Evolutionary conservation across 352 stramenopile genomes (phyloP).

Genomic region (Phytophthora sp.): DNA sequence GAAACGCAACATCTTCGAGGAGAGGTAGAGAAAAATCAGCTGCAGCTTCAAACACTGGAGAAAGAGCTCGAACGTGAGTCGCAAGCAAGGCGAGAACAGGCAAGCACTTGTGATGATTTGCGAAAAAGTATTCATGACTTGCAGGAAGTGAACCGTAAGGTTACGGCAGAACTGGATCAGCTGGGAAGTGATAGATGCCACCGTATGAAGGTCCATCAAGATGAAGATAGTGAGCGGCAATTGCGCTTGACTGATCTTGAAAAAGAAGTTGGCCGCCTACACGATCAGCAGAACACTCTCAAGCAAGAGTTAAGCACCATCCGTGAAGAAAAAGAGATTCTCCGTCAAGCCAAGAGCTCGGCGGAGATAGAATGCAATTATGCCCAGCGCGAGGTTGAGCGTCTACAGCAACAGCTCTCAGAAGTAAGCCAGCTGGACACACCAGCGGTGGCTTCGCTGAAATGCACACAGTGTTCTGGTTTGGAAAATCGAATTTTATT

Average conservation of each 20-base stretch:
- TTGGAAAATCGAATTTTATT: slow-evolving; percentile 19
- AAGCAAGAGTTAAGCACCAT: slow-evolving; percentile 21
- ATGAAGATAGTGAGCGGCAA: too few species aligned
- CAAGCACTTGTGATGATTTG: slow-evolving; percentile 15
- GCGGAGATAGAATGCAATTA: slow-evolving; percentile 5
- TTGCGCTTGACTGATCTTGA: slow-evolving; percentile 25
- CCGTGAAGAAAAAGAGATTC: slow-evolving; percentile 15
- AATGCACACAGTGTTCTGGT: slow-evolving; percentile 18
- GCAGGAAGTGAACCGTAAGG: slow-evolving; percentile 19
- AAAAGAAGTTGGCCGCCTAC: slow-evolving; percentile 29
- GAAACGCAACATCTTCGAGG: slow-evolving; percentile 1
- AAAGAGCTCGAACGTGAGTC: slow-evolving; percentile 18
- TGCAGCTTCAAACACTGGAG: slow-evolving; percentile 20
- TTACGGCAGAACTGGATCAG: slow-evolving; percentile 15
- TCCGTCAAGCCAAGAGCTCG: slow-evolving; percentile 12
- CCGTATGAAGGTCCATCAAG: too few species aligned
- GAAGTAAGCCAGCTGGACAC: not conserved
- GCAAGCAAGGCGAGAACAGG: slow-evolving; percentile 16
- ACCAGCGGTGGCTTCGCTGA: not conserved
- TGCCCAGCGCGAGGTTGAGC: slow-evolving; percentile 9
- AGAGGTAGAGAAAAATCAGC: slow-evolving; percentile 10
- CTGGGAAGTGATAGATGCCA: slow-evolving; percentile 34
- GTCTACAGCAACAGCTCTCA: slow-evolving; percentile 12
- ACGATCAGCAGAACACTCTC: slow-evolving; percentile 10
- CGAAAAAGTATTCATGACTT: slow-evolving; percentile 18